Evolutionary conservation across 306 rosid species (phyloP).

Genomic region (Vigna reflexopilosa): DNA sequence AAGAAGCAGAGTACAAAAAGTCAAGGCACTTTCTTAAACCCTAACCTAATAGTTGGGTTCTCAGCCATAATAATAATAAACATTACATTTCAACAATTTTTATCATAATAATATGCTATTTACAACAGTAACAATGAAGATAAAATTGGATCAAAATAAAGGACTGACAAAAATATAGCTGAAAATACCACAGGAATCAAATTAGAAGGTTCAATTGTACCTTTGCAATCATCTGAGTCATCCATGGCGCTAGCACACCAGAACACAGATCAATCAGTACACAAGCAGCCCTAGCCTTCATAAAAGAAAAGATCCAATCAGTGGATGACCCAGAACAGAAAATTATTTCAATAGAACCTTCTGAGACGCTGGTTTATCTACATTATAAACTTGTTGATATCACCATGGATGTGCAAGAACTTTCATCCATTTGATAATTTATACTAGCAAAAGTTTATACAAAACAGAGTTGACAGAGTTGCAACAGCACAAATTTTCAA

Average conservation of each 20-base stretch:
- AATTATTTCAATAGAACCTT: constrained; percentile 36
- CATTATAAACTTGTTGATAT: neutral
- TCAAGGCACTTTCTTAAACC: no score
- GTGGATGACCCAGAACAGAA: constrained; percentile 34
- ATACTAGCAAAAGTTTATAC: neutral
- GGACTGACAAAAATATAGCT: neutral
- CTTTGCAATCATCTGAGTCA: constrained; percentile 86
- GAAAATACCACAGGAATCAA: constrained; percentile 14
- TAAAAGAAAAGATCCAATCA: constrained; percentile 37
- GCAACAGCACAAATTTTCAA: neutral
- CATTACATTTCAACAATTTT: no score
- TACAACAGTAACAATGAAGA: neutral
- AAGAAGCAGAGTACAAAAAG: no score
- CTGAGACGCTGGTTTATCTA: neutral
- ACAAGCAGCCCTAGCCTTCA: constrained; percentile 92
- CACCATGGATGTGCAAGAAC: neutral
- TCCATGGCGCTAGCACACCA: constrained; percentile 86
- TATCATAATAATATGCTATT: no score
- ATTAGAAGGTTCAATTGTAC: constrained; percentile 52
- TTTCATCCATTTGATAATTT: neutral
- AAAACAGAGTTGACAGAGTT: neutral
- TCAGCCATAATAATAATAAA: no score
- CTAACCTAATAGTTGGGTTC: no score
- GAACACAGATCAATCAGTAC: constrained; percentile 87
- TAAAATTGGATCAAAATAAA: constrained; percentile 4